Evolutionary conservation across 306 rosid species (phyloP).

Genomic region (Carpinus fangiana): DNA sequence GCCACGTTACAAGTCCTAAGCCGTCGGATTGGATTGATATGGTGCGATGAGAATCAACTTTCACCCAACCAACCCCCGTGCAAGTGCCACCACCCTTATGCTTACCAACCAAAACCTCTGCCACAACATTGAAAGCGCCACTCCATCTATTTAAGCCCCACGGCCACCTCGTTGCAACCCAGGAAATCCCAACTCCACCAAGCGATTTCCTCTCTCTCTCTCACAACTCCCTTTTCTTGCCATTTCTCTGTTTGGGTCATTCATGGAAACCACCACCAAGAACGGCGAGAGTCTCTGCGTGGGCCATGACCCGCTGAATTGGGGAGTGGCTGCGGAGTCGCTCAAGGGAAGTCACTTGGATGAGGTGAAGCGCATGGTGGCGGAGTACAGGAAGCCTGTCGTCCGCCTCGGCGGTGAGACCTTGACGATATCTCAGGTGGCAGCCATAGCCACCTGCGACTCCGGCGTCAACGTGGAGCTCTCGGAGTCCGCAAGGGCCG

Average conservation of each 20-base stretch:
- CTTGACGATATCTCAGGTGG: conserved; percentile 77
- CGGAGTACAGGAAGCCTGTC: conserved; percentile 58
- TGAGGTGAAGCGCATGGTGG: conserved; percentile 92
- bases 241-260: neutral
- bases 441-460: conserved; percentile 59
- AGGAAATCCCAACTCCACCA: conserved; percentile 24
- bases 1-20: no score
- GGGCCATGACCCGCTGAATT: conserved; percentile 58
- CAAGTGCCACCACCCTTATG: conserved; percentile 27
- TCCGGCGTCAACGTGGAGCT: conserved; percentile 56
- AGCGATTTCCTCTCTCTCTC: conserved; percentile 17
- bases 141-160: conserved; percentile 34
- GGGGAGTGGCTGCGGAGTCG: conserved; percentile 65
- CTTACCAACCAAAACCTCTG: conserved; percentile 55
- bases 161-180: conserved; percentile 12
- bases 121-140: conserved; percentile 3
- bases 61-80: conserved; percentile 50
- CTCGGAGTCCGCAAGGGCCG: conserved; percentile 59
- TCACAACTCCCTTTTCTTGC: neutral
- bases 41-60: conserved; percentile 25
- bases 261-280: conserved; percentile 42
- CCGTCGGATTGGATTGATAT: neutral
- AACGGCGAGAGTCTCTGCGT: conserved; percentile 39
- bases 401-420: conserved; percentile 69
- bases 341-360: conserved; percentile 74